Base-by-base conservation (phyloP, 768 basidiomycete genomes). In the Boletus patriciae region DNA sequence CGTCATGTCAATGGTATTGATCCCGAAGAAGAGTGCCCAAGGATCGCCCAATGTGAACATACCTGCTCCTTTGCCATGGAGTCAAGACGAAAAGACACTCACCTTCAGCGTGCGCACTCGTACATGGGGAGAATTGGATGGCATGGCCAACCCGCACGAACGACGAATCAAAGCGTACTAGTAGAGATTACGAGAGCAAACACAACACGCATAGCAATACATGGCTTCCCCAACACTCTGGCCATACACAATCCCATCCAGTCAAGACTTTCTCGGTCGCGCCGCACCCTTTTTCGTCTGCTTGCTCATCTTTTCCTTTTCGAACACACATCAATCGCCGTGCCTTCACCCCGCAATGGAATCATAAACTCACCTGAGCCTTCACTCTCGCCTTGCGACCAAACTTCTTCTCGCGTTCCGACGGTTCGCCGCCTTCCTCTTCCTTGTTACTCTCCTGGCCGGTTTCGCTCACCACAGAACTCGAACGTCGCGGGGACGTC, bases 401-500 rank as follows among this genome's bases (percentile, higher is more conserved):
- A 15, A 77, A 60, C 36, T 70, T 67, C 61, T 77, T 74, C 46
- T 70, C 74, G 46, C 65, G 69, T 25, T 65, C 67, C 12, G 68
- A 67, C 11, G 64, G 63, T 40, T 65, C 66, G 0, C 57, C 70
- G n/a, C 60, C 71, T 3, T 65, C 63, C 18, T 69, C 67, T 37
- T 69, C 68, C 12, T 69, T 72, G 29, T 70, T 66, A 18, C 66
- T 68, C 3, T 64, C 65, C 38, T 55, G 66, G 29, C 50, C 67
- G 25, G 60, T 74, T 55, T 74, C 73, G 23, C 78, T 79, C 31
- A 69, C 68, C 50, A 80, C 80, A 54, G 77, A 77, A 57, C 68
- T 71, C 1, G 67, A 62, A 0, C 67, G 50, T 46, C 62, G 47
- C 40, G 57, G 64, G 2, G 65, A 65, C 50, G 61, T 68, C 21